Evolutionary conservation across 192 early-diverging fungal genomes (phyloP).

Genomic region (Cetraspora pellucida): DNA sequence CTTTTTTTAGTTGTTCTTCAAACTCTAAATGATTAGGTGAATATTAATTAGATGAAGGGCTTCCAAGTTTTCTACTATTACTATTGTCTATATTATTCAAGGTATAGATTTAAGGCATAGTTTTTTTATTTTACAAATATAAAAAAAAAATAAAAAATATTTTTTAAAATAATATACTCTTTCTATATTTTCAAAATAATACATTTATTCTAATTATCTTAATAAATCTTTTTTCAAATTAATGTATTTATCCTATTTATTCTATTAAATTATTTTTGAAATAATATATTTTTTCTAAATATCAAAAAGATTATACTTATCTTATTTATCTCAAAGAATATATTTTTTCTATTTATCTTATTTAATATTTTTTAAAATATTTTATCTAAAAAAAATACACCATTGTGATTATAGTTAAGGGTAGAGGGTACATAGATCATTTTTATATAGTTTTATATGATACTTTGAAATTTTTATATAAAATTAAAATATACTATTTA

Average conservation of each 20-base stretch:
- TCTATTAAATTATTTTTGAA: too few relatives aligned
- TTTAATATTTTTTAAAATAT: neutral
- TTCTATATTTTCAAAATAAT: constrained; percentile 5
- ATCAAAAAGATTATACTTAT: too few relatives aligned
- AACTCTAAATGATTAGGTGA: neutral
- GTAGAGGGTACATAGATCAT: too few relatives aligned
- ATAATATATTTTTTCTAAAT: too few relatives aligned
- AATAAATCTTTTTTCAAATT: too few relatives aligned
- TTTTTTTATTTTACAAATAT: neutral
- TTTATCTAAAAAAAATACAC: too few relatives aligned
- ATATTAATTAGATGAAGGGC: neutral
- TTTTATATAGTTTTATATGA: too few relatives aligned
- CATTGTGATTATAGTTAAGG: neutral
- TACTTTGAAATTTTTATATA: too few relatives aligned
- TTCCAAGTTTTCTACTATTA: neutral
- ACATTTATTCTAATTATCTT: neutral
- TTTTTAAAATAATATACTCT: neutral
- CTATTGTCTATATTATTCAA: constrained; percentile 8
- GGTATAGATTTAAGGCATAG: neutral
- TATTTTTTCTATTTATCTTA: too few relatives aligned
- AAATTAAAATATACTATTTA: too few relatives aligned
- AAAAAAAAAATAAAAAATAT: neutral
- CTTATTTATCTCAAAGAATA: too few relatives aligned
- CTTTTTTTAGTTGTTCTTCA: constrained; percentile 10
- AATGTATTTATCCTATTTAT: too few relatives aligned